These are phyloP conservation scores for Arctostaphylos glauca DNA, from an alignment of 148 eudicot species.

Conservation along the genomic window DNA sequence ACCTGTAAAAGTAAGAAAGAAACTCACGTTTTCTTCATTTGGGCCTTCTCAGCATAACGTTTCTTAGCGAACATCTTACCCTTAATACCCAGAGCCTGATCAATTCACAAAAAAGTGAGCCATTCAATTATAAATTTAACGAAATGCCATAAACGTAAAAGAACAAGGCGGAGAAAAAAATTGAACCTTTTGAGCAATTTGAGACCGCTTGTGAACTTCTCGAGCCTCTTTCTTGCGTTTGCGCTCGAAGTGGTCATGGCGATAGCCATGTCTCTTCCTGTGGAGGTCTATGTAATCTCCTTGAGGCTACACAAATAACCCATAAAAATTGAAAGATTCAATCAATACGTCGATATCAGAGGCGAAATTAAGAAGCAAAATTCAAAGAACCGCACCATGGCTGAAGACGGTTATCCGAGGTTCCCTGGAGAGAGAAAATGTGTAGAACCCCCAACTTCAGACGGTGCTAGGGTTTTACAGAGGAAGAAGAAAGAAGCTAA, in stretches of 20 bases:
- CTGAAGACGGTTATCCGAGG: background rate
- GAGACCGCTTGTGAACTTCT: constrained; percentile 62
- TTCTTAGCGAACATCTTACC: constrained; percentile 88
- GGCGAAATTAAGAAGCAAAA: too few relatives aligned
- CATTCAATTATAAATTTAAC: background rate
- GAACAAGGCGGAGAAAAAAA: background rate
- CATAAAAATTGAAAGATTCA: background rate
- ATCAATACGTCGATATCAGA: background rate
- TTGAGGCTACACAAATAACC: constrained; percentile 55
- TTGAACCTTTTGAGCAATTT: constrained; percentile 61
- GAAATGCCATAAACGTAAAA: background rate
- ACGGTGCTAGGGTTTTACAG: constrained; percentile 1
- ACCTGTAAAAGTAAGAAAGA: background rate
- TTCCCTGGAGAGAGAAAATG: background rate
- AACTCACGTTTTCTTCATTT: constrained; percentile 91
- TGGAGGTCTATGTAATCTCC: constrained; percentile 89
- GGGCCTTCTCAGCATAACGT: constrained; percentile 78
- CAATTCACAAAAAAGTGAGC: constrained; percentile 5
- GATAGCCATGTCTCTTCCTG: constrained; percentile 80
- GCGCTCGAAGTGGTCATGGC: constrained; percentile 80
- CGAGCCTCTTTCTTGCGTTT: constrained; percentile 91
- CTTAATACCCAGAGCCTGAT: constrained; percentile 86
- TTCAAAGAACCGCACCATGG: constrained; percentile 1
- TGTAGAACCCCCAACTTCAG: background rate
- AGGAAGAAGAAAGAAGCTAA: too few relatives aligned